phyloP scores from a whole-genome alignment of 2,329 filamentous ascomycete genomes.

The Rutstroemia sp. region DNA sequence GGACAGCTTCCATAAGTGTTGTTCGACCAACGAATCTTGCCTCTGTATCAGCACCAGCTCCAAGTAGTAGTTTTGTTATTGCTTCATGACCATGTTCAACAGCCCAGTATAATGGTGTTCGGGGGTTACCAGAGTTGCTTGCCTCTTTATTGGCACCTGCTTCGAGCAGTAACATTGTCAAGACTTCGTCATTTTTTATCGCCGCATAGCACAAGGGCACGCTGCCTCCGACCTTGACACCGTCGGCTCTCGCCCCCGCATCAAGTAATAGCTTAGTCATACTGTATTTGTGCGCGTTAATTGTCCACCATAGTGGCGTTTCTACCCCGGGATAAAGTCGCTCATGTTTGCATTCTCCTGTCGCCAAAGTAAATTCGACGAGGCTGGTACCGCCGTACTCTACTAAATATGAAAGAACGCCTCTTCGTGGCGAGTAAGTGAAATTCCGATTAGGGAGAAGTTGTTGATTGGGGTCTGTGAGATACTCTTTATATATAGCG shows the following conservation, averaged over 20 bases:
- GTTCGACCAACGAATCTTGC: too few species aligned
- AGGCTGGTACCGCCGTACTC: slow-evolving; percentile 11
- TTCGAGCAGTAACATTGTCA: not conserved
- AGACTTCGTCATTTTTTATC: not conserved
- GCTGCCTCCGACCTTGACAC: too few species aligned
- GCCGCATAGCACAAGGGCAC: not conserved
- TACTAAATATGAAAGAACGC: slow-evolving; percentile 5
- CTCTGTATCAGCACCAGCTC: too few species aligned
- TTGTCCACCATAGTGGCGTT: slow-evolving; percentile 11
- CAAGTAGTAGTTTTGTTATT: too few species aligned
- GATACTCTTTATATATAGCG: slow-evolving; percentile 10
- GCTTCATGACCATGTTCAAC: too few species aligned
- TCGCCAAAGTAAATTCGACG: not conserved
- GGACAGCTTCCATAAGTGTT: too few species aligned
- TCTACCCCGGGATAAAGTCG: not conserved
- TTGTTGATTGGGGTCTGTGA: not conserved
- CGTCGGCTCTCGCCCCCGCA: too few species aligned
- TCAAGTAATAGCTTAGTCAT: slow-evolving; percentile 9
- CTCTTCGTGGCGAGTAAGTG: slow-evolving; percentile 8
- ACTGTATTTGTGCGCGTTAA: not conserved
- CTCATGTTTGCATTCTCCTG: not conserved
- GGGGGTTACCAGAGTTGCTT: not conserved
- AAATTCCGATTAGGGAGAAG: slow-evolving; percentile 7
- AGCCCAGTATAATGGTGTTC: too few species aligned
- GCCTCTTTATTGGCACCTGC: not conserved